Base-by-base conservation (phyloP, 192 early-diverging fungal genomes). In the Rhizoclosmatium globosum region DNA sequence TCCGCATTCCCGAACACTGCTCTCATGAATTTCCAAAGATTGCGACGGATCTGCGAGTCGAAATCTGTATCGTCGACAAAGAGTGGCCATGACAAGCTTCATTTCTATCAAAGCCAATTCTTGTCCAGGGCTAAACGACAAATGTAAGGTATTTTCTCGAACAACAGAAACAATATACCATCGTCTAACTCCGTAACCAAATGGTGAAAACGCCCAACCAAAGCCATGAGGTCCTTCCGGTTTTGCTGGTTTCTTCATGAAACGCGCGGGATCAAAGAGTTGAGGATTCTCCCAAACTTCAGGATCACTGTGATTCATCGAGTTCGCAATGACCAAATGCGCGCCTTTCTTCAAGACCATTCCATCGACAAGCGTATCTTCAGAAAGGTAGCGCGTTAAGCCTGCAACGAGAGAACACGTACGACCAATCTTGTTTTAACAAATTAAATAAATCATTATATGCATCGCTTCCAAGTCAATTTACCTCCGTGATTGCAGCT, bases 141-240 rank as follows among this genome's bases (percentile, higher is more conserved):
- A 31, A 31, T 31, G 31, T 31, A 31, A 31, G 31, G 31, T 31
- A 31, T 31, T 31, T 31, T 31, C 31, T 31, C 31, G 31, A 31
- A 31, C 31, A 31, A 31, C 31, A 31, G 31, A 31, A 31, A 31
- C 31, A 31, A 31, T 31, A 31, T 31, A 31, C 31, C 67, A 23
- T 13, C 31, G 2, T 6, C 67, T 15, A 42, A 68, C 67, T 15
- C 67, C 67, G 31, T 15, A 9, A 23, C 67, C 67, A 11, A 68
- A 68, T 2, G 67, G 67, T 19, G 67, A 19, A 31, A n/a, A 68
- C 11, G 67, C 67, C 15, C 42, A 68, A 9, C 45, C 67, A 9
- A n/a, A 15, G 6, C 67, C 67, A 9, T n/a, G 44, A 9, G 67
- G 67, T 47, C 67, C 67, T 15, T 68, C 67, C 31, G 31, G 31